Evolutionary conservation across 176 grass and related monocot genomes (phyloP), one percentile per base, ranked within the genome.

Genomic region (Leersia perrieri): DNA sequence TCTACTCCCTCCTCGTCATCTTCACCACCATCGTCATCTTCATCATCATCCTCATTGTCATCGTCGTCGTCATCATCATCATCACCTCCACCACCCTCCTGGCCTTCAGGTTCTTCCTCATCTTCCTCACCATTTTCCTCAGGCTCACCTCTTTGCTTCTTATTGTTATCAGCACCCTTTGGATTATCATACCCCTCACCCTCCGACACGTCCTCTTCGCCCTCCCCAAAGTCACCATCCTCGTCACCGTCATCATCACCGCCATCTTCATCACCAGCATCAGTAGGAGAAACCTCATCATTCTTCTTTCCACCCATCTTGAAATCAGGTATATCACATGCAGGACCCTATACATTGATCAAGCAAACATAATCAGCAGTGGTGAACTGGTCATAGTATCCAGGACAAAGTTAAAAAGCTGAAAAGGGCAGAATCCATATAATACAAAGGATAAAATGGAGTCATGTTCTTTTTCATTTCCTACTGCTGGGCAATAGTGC

Each of bases 91-190:
- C 78, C 87, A 30, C 64, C 88, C 3, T 86, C 86, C 11, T 84
- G 80, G 3, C 86, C 83, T 28, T 94, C 88, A 16, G 76, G 62
- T 7, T 89, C 89, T 33, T 88, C 89, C 28, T 85, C 92, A 1
- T 91, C 84, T 0, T 87, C 92, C 68, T 94, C 92, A 11, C 86
- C 87, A 2, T 94, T 94, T 51, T 89, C 84, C 72, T 91, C 81
- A 11, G 86, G 76, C 27, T 84, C 86, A 5, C 83, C 86, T 63
- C 84, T 83, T 39, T 72, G 77, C 35, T 82, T 88, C 81, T 91
- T 91, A 77, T 89, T 89, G 36, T 49, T 57, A 29, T 86, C 72
- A 75, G 36, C 80, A 30, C 36, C 76, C 63, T 91, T 89, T 3
- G 81, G 69, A 30, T 94, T 91, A n/a, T 87, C 92, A 73, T 85